These are phyloP conservation scores for Achaetomiella virescens DNA, from an alignment of 495 filamentous ascomycete genomes.

Conservation along the genomic window DNA sequence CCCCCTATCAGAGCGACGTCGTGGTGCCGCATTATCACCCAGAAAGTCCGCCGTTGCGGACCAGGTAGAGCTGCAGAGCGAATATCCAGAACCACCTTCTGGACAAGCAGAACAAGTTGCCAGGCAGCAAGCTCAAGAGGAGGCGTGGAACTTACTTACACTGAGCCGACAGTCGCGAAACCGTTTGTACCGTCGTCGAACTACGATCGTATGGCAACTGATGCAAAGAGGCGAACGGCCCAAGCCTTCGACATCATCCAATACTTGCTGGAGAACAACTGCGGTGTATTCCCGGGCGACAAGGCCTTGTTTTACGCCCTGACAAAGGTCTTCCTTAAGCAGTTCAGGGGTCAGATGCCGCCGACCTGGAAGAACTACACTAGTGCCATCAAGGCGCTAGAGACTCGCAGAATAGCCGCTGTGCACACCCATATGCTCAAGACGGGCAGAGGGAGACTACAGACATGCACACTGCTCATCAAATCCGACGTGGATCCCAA, in stretches of 20 bases:
- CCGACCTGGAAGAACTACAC: constrained; percentile 35
- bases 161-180: neutral
- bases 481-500: constrained; percentile 23
- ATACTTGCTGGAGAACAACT: constrained; percentile 60
- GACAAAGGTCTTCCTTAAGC: constrained; percentile 51
- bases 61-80: neutral
- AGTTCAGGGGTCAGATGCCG: constrained; percentile 32
- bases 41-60: neutral
- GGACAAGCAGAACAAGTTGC: neutral
- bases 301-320: constrained; percentile 69
- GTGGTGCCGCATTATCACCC: neutral
- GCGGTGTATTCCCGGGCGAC: constrained; percentile 69
- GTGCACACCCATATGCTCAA: constrained; percentile 30
- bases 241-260: constrained; percentile 55
- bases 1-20: neutral
- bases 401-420: constrained; percentile 18
- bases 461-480: constrained; percentile 22
- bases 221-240: constrained; percentile 24
- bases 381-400: constrained; percentile 40
- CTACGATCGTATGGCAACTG: constrained; percentile 22
- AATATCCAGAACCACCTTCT: neutral
- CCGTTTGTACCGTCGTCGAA: constrained; percentile 19
- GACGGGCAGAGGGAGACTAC: constrained; percentile 19
- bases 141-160: neutral
- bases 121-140: no score